Base-by-base conservation (phyloP, 1,284 basidiomycete genomes). In the Hymenochaete sp. region DNA sequence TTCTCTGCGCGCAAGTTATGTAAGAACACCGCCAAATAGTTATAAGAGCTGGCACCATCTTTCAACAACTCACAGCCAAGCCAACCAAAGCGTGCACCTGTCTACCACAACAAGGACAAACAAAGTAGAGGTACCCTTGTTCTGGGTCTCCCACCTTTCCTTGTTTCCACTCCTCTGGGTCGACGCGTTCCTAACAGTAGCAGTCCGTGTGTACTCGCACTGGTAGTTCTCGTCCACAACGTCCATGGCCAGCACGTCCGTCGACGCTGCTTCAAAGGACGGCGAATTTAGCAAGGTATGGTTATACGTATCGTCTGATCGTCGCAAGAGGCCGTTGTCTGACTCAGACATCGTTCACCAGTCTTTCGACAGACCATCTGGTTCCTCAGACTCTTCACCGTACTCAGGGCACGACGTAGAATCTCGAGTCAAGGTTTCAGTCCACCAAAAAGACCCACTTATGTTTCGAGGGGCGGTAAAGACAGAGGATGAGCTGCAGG, bases 401-500 rank as follows among this genome's bases (percentile, higher is more conserved):
- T 29, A 11, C 44, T 9, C 38, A 35, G 14, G 14, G 21, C 14
- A 35, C 5, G 14, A n/a, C 32, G 14, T 19, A n/a, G 5, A n/a
- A 8, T n/a, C 21, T 35, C 14, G 21, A 35, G 5, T n/a, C 32
- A 19, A 19, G 5, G 21, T n/a, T 8, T 5, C 32, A 8, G 14
- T n/a, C 38, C 35, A 42, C 48, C 26, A 44, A 32, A 8, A 37
- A 26, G 82, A 87, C 61, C 83, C 84, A 2, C 85, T 70, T 61
- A 69, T 65, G 53, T 66, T 87, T 53, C 69, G 71, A 43, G 64
- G 61, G 50, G 76, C 75, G 6, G 52, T 79, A 51, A 73, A 81
- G 55, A 65, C 75, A 6, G 74, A 81, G 37, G 70, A 72, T 35
- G 71, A 84, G 52, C 72, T 90, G 33, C 62, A 65, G 18, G 70